A percentile compares a stretch with the other conserved stretches of the same genome.
Conservation (phyloP, 139 green algal genomes). For the Haematococcus lacustris region DNA sequence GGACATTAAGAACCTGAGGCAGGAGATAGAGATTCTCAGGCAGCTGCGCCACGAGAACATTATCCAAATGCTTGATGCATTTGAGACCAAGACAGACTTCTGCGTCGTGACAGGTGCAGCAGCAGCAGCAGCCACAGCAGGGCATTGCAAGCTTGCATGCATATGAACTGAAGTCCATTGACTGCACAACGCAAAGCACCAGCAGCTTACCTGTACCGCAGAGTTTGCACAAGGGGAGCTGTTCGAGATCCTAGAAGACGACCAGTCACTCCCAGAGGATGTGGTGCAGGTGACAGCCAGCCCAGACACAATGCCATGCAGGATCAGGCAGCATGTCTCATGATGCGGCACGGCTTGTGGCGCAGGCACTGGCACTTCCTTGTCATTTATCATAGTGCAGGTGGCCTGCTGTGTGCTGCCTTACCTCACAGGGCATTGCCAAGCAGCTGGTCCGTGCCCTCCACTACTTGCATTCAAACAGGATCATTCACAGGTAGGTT, state of each 20-base stretch:
- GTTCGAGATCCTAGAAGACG: conserved; percentile 95
- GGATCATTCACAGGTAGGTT: conserved; percentile 75
- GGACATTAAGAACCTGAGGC: conserved; percentile 85
- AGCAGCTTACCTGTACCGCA: conserved; percentile 7
- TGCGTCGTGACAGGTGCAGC: conserved; percentile 80
- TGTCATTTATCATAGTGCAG: too few species aligned
- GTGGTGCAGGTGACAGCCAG: conserved; percentile 47
- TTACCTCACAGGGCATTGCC: conserved; percentile 64
- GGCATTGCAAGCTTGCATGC: too few species aligned
- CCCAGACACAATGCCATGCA: too few species aligned
- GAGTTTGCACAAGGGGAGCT: conserved; percentile 96
- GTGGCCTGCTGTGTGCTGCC: too few species aligned
- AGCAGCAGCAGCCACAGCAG: background rate
- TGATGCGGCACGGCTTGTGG: too few species aligned
- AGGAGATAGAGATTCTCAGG: conserved; percentile 93
- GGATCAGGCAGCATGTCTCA: too few species aligned
- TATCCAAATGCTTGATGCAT: conserved; percentile 92
- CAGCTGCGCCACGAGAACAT: conserved; percentile 87
- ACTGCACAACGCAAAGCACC: too few species aligned
- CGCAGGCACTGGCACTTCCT: too few species aligned
- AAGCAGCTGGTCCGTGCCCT: conserved; percentile 88
- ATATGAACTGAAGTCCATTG: too few species aligned
- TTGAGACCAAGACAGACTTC: conserved; percentile 94
- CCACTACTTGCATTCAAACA: conserved; percentile 90
- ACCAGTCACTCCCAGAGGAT: conserved; percentile 77